phyloP scores from a whole-genome alignment of 495 filamentous ascomycete genomes.

The Pseudotulostoma volvatum region DNA sequence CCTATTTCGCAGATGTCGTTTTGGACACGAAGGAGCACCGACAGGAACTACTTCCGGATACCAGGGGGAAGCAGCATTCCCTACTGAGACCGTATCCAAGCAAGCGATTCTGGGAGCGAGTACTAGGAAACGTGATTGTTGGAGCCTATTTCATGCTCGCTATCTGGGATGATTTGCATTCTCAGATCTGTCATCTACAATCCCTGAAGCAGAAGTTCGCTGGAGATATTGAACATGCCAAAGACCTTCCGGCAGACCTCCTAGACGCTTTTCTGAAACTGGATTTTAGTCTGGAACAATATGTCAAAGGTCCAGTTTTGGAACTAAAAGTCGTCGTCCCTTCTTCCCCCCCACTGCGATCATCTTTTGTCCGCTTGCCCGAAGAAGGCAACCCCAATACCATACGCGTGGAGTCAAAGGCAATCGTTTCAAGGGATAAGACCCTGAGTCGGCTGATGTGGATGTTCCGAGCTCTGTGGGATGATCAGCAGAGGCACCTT shows the following conservation, averaged over 20 bases:
- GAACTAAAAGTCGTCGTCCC: slow-evolving; percentile 8
- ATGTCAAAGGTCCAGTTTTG: slow-evolving; percentile 9
- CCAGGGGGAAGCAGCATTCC: slow-evolving; percentile 14
- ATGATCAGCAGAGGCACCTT: slow-evolving; percentile 12
- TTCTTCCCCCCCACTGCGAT: slow-evolving; percentile 23
- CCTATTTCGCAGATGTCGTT: slow-evolving; percentile 28
- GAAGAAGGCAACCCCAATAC: slow-evolving; percentile 5
- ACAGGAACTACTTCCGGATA: slow-evolving; percentile 18
- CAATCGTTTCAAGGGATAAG: slow-evolving; percentile 4
- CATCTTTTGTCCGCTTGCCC: slow-evolving; percentile 12
- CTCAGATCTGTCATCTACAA: slow-evolving; percentile 14
- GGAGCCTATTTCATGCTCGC: slow-evolving; percentile 12
- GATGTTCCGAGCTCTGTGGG: slow-evolving; percentile 16
- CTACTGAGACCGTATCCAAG: slow-evolving; percentile 6
- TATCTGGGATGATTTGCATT: slow-evolving; percentile 13
- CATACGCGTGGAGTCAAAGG: slow-evolving; percentile 3
- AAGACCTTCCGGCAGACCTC: slow-evolving; percentile 22
- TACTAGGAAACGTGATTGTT: slow-evolving; percentile 13
- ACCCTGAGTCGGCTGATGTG: slow-evolving; percentile 14
- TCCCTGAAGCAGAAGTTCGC: slow-evolving; percentile 15
- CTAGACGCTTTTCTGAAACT: slow-evolving; percentile 18
- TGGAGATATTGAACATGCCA: slow-evolving; percentile 9
- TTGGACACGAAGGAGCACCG: slow-evolving; percentile 25
- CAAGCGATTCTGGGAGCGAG: slow-evolving; percentile 17
- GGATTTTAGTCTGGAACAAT: slow-evolving; percentile 15